A percentile compares a stretch with the other conserved stretches of the same genome.
Evolutionary conservation across 805 yeast species (phyloP).

Genomic region (Zygotorulaspora florentina): DNA sequence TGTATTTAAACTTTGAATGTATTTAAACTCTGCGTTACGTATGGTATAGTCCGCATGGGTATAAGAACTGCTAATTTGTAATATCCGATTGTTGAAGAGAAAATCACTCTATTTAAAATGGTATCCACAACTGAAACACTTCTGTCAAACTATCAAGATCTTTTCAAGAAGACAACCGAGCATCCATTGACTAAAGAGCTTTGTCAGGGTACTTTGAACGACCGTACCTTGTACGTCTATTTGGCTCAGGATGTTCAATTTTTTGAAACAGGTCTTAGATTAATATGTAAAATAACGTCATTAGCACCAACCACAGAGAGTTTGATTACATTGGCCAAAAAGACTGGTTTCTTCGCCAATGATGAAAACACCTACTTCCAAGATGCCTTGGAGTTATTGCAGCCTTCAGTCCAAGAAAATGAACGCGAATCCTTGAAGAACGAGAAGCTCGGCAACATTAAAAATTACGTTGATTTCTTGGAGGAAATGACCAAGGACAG

Average conservation of each 20-base stretch:
- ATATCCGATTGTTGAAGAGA: background rate
- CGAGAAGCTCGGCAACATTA: slow-evolving; percentile 32
- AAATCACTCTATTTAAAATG: slow-evolving; percentile 3
- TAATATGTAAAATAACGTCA: slow-evolving; percentile 44
- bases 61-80: no score
- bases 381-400: slow-evolving; percentile 31
- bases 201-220: slow-evolving; percentile 44
- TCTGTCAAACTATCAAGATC: slow-evolving; percentile 21
- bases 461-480: slow-evolving; percentile 37
- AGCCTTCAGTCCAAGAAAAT: slow-evolving; percentile 10
- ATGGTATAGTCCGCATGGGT: no score
- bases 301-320: slow-evolving; percentile 40
- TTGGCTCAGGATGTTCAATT: slow-evolving; percentile 47
- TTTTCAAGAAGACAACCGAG: slow-evolving; percentile 33
- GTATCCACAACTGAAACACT: slow-evolving; percentile 24
- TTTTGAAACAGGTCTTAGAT: slow-evolving; percentile 41
- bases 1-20: background rate
- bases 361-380: slow-evolving; percentile 48
- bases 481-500: slow-evolving; percentile 29
- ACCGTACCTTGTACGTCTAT: slow-evolving; percentile 42
- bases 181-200: slow-evolving; percentile 44
- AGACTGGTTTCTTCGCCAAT: slow-evolving; percentile 47
- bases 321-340: slow-evolving; percentile 43
- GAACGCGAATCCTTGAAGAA: slow-evolving; percentile 17
- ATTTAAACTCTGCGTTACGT: background rate